Conservation (phyloP, 495 filamentous ascomycete genomes). For the Tuber calosporum region DNA sequence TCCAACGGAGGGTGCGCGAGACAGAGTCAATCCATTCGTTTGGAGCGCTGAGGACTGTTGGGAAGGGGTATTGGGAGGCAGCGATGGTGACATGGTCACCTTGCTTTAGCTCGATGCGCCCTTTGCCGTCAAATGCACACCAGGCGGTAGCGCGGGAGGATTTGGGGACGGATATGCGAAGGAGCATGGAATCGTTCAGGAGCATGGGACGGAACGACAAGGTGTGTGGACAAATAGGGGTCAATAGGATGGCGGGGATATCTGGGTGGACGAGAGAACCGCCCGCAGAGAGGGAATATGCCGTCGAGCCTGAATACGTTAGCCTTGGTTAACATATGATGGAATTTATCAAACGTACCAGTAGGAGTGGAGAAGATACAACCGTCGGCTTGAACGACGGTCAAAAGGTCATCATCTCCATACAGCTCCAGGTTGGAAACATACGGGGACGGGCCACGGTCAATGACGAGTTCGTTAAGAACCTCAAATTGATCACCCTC, state of each 20-base stretch:
- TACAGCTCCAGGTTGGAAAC: constrained; percentile 54
- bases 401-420: constrained; percentile 80
- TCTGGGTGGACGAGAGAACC: constrained; percentile 94
- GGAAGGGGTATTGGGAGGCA: constrained; percentile 86
- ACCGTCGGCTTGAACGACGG: constrained; percentile 90
- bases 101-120: constrained; percentile 74
- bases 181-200: constrained; percentile 85
- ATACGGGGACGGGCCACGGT: constrained; percentile 77
- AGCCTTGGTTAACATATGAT: constrained; percentile 79
- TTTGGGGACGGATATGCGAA: constrained; percentile 87
- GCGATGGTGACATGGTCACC: constrained; percentile 96
- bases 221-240: constrained; percentile 92
- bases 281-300: constrained; percentile 94
- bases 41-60: constrained; percentile 66
- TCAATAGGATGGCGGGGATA: constrained; percentile 92
- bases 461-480: constrained; percentile 77
- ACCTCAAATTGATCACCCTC: constrained; percentile 57
- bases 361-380: constrained; percentile 64
- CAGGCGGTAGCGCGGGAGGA: constrained; percentile 81
- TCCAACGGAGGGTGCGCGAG: constrained; percentile 86
- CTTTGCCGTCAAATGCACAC: constrained; percentile 94
- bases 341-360: constrained; percentile 63
- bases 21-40: constrained; percentile 93
- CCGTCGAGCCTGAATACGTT: constrained; percentile 69
- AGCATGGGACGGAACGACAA: constrained; percentile 94